phyloP scores from a whole-genome alignment of 139 green algal species.

The Chlorella vulgaris region DNA sequence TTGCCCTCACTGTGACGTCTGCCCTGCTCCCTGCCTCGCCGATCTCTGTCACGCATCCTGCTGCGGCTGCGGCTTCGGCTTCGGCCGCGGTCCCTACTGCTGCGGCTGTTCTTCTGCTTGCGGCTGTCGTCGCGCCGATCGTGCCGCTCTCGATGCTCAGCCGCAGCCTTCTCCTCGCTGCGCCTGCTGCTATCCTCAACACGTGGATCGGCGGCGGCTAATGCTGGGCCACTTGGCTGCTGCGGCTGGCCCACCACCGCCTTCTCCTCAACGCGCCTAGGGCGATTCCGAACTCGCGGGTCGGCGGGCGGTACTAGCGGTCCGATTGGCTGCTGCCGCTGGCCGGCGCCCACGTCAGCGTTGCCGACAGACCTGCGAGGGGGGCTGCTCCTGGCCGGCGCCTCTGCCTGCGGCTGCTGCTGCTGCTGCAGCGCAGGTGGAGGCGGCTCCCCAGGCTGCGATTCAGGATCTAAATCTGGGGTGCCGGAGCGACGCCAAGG shows the following conservation, averaged over 20 bases:
- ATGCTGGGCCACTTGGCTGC: too few species aligned
- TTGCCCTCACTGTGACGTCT: not conserved
- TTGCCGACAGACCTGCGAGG: not conserved
- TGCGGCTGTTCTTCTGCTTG: not conserved
- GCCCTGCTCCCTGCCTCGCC: not conserved
- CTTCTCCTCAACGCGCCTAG: too few species aligned
- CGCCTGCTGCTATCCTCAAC: too few species aligned
- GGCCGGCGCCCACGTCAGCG: not conserved
- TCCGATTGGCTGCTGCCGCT: too few species aligned
- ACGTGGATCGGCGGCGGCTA: too few species aligned
- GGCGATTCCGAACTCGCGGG: too few species aligned
- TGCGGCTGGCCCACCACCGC: too few species aligned
- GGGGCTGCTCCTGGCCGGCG: too few species aligned
- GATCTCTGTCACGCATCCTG: not conserved
- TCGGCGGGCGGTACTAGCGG: too few species aligned
- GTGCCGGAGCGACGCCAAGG: too few species aligned
- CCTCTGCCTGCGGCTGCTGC: not conserved
- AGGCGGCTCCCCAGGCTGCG: not conserved
- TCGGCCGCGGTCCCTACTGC: not conserved
- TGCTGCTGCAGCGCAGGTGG: not conserved
- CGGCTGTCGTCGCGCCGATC: not conserved
- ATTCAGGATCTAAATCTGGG: not conserved
- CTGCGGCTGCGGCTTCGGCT: slow-evolving; percentile 11
- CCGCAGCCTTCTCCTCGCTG: too few species aligned
- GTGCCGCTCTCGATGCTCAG: too few species aligned